These are phyloP conservation scores for Tuber brumale DNA, from an alignment of 495 filamentous ascomycete genomes.

Conservation along the genomic window DNA sequence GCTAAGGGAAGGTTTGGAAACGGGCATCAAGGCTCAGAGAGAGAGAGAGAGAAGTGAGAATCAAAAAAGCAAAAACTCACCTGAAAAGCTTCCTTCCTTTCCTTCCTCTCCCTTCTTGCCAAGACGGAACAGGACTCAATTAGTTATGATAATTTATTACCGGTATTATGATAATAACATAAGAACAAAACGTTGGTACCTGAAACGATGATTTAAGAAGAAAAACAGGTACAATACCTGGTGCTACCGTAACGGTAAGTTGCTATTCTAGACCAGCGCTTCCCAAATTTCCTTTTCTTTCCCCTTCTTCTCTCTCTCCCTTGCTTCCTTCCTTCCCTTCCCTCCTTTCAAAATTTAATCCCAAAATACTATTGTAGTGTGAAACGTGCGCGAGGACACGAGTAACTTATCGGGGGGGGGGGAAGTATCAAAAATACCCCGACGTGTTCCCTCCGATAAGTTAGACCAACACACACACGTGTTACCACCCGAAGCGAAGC, in stretches of 20 bases:
- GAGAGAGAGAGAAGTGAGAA: no score
- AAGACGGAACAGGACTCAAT: neutral
- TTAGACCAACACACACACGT: neutral
- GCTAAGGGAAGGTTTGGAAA: neutral
- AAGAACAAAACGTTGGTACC: neutral
- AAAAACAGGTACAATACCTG: neutral
- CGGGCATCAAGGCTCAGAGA: neutral
- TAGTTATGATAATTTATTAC: neutral
- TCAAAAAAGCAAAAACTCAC: neutral
- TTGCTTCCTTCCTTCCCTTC: neutral
- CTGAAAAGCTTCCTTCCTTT: conserved; percentile 1
- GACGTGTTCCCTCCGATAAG: neutral
- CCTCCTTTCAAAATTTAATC: neutral
- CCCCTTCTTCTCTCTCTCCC: no score
- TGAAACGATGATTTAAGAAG: no score
- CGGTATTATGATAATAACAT: neutral
- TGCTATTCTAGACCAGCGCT: neutral
- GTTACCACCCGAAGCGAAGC: conserved; percentile 3
- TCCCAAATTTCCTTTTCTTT: neutral
- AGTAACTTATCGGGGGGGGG: neutral
- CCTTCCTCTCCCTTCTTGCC: neutral
- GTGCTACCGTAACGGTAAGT: neutral
- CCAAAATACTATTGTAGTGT: neutral
- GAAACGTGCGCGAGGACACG: neutral
- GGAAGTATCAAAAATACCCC: neutral